Base-by-base conservation (phyloP, 1,284 basidiomycete genomes). In the Polyporus tsugae region DNA sequence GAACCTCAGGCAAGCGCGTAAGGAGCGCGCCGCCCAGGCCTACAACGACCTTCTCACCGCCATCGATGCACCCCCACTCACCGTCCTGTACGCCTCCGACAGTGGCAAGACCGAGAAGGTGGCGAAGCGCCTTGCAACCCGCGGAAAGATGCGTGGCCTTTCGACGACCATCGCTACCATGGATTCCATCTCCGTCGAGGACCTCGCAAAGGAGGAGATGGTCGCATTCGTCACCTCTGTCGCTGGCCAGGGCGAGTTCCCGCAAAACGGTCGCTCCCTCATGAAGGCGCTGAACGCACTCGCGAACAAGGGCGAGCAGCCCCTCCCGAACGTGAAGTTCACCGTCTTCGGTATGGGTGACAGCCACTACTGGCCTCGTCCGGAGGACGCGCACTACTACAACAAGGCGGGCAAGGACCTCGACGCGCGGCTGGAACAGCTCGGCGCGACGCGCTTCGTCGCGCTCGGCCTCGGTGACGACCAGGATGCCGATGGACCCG, bases 201-300 rank as follows among this genome's bases (percentile, higher is more conserved):
- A 87, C 69, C 83, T 97, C 49, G 86, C 87, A 19, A 82, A 89
- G 73, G 94, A 95, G 78, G 92, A 94, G 75, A 89, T 96, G 76
- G 93, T 99, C 67, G 89, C 89, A 22, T 93, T 99, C 79, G 84
- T 99, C 74, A 96, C 95, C 15, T 97, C 95, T 42, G 95, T 94
- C n/a, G 97, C 98, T n/a, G 98, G 97, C 35, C 98, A 99, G 81
- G 97, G 98, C 69, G 97, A 99, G 82, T 91, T 96, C 60, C 98
- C 97, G 33, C 97, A 99, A 83, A 99, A 99, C 80, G 97, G 94
- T 49, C 89, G 98, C 59, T 91, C 91, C 68, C 91, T 97, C 78
- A 92, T 93, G 86, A 99, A 98, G 84, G 87, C 94, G 2, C 75
- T 97, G 71, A 92, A 92, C 77, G 91, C 91, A 60, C 87, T 91